These are phyloP conservation scores for Auriculariales sp. DNA, from an alignment of 768 basidiomycete genomes.

Conservation along the genomic window DNA sequence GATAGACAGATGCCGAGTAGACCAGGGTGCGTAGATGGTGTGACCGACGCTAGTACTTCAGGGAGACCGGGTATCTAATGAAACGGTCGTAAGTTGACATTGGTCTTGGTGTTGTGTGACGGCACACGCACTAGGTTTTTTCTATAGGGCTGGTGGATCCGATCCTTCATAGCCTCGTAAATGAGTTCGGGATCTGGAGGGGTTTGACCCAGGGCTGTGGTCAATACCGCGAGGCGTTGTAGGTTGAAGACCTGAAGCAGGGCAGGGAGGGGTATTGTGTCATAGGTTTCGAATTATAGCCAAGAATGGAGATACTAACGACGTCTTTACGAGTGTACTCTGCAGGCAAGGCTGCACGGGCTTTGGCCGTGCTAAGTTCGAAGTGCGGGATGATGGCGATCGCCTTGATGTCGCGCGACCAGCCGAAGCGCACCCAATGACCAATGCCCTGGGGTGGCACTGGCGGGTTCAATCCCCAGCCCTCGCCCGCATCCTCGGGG, in stretches of 20 bases:
- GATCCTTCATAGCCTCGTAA: constrained; percentile 98
- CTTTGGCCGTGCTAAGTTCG: constrained; percentile 91
- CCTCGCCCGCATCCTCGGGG: constrained; percentile 79
- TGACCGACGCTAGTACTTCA: constrained; percentile 78
- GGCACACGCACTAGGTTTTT: constrained; percentile 54
- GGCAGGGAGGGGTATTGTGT: neutral
- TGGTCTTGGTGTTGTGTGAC: neutral
- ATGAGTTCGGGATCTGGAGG: constrained; percentile 95
- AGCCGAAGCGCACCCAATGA: constrained; percentile 81
- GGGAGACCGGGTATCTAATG: constrained; percentile 87
- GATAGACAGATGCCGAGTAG: constrained; percentile 94
- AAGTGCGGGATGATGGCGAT: constrained; percentile 91
- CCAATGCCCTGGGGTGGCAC: constrained; percentile 82
- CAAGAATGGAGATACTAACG: constrained; percentile 30
- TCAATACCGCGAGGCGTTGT: constrained; percentile 89
- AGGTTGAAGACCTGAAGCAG: constrained; percentile 80
- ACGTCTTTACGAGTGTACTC: constrained; percentile 82
- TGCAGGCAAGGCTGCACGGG: constrained; percentile 75
- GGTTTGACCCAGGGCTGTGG: constrained; percentile 77
- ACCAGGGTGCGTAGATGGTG: constrained; percentile 84
- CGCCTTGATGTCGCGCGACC: constrained; percentile 75
- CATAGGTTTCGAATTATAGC: neutral
- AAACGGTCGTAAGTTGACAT: neutral
- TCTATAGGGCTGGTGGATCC: constrained; percentile 93
- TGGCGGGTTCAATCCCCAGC: constrained; percentile 85